Conservation (phyloP, 2,329 filamentous ascomycete genomes). For the Nannizziopsis barbatae region DNA sequence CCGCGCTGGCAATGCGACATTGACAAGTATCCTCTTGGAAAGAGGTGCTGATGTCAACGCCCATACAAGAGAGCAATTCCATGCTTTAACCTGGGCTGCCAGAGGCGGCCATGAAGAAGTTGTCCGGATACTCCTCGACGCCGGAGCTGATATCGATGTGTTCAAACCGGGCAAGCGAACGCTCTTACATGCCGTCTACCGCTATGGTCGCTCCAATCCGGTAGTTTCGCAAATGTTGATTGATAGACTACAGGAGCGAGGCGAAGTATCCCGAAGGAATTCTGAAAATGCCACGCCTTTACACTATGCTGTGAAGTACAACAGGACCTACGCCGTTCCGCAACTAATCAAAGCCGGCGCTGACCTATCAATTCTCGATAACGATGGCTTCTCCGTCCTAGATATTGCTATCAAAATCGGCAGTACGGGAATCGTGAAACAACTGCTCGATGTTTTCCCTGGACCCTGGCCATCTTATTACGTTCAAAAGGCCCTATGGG, state of each 20-base stretch:
- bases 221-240: slow-evolving; percentile 5
- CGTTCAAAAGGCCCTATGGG: slow-evolving; percentile 5
- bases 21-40: slow-evolving; percentile 1
- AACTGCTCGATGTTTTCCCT: not conserved
- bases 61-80: not conserved
- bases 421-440: not conserved
- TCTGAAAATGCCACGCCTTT: not conserved
- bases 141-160: slow-evolving; percentile 20
- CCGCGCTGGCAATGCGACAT: slow-evolving; percentile 1
- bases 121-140: slow-evolving; percentile 20
- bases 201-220: not conserved
- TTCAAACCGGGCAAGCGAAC: slow-evolving; percentile 1
- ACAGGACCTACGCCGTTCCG: slow-evolving; percentile 5
- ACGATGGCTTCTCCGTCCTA: slow-evolving; percentile 1
- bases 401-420: slow-evolving; percentile 4
- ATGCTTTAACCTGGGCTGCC: slow-evolving; percentile 16
- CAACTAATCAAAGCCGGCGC: slow-evolving; percentile 6
- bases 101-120: slow-evolving; percentile 18
- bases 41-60: slow-evolving; percentile 6
- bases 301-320: slow-evolving; percentile 6
- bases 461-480: slow-evolving; percentile 8
- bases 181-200: slow-evolving; percentile 2
- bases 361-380: slow-evolving; percentile 3
- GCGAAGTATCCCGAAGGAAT: slow-evolving; percentile 1
- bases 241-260: not conserved